Base-by-base conservation (phyloP, 169 alveolate genomes). In the Besnoitia besnoiti region DNA sequence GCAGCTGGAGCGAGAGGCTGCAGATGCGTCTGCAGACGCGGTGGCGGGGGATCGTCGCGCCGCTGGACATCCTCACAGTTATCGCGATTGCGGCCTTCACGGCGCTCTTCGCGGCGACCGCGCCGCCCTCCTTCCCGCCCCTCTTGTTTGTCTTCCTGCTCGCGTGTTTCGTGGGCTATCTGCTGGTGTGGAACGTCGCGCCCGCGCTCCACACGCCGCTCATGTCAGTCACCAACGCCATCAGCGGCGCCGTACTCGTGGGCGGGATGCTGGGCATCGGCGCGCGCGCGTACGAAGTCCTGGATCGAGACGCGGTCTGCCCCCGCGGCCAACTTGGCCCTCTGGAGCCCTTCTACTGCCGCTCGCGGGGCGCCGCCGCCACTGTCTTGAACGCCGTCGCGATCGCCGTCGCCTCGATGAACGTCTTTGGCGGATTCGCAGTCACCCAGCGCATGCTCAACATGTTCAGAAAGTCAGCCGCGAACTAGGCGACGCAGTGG, bases 121-220 rank as follows among this genome's bases (percentile, higher is more conserved):
- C 92, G 0, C 77, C 76, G 24, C 75, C 84, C 27, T 33, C 59
- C 39, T 88, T 88, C n/a, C 77, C 73, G 24, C 88, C 84, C 37
- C 37, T 12, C 80, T 33, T 87, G 87, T 27, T 87, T 59, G 77
- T 90, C 49, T 93, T 93, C 85, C 50, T 89, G 55, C 67, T 93
- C 84, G 96, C 98, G 51, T 97, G 96, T 46, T 93, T 94, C n/a
- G 97, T 95, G 82, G 98, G 98, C 30, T 97, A 97, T 87, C 84
- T 96, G 93, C 96, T 96, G 35, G 96, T 97, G 89, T 97, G 98
- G 98, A 96, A 96, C 80, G 99, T 97, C 46, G 94, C 97, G 14
- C 98, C 98, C 40, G 98, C 99, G 12, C 85, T 97, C 76, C 99
- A 97, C 92, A 96, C 98, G 37, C 99, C 99, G 35, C 82, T 97